Conservation (phyloP, 2,329 filamentous ascomycete species). For the Microcyclospora pomicola region DNA sequence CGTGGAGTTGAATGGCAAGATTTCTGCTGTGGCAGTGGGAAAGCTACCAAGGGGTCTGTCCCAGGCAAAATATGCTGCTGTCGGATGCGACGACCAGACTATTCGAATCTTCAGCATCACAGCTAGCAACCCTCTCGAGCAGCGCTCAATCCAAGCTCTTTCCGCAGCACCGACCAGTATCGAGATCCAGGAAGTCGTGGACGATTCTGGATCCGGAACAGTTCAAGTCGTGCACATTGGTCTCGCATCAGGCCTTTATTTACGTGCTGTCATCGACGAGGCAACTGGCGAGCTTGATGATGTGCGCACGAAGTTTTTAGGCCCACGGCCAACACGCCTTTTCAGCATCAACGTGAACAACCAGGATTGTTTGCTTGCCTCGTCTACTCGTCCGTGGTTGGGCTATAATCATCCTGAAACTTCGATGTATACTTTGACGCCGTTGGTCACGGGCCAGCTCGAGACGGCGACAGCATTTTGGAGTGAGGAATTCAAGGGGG, state of each 20-base stretch:
- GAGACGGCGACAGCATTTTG: constrained; percentile 96
- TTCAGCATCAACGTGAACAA: constrained; percentile 83
- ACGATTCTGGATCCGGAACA: constrained; percentile 76
- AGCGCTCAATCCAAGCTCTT: constrained; percentile 85
- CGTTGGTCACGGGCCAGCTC: constrained; percentile 54
- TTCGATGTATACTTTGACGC: constrained; percentile 81
- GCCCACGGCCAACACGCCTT: constrained; percentile 75
- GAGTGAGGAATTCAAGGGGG: constrained; percentile 53
- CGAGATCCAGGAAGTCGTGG: constrained; percentile 88
- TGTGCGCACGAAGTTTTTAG: constrained; percentile 85
- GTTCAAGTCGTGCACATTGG: constrained; percentile 94
- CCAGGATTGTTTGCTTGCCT: constrained; percentile 62
- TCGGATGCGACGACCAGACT: constrained; percentile 92
- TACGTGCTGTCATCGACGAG: constrained; percentile 88
- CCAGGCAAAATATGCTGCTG: constrained; percentile 82
- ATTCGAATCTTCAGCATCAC: constrained; percentile 53
- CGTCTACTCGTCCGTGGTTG: constrained; percentile 91
- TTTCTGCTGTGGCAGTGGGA: constrained; percentile 87
- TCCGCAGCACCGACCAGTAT: constrained; percentile 81
- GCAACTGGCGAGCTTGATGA: constrained; percentile 91
- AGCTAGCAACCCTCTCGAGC: constrained; percentile 70
- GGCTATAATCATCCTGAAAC: constrained; percentile 83
- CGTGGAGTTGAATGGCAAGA: constrained; percentile 86
- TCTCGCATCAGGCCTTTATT: constrained; percentile 86
- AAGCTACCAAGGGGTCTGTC: constrained; percentile 82